phyloP scores from a whole-genome alignment of 2,329 filamentous ascomycete genomes.

The Parafenestella ontariensis region DNA sequence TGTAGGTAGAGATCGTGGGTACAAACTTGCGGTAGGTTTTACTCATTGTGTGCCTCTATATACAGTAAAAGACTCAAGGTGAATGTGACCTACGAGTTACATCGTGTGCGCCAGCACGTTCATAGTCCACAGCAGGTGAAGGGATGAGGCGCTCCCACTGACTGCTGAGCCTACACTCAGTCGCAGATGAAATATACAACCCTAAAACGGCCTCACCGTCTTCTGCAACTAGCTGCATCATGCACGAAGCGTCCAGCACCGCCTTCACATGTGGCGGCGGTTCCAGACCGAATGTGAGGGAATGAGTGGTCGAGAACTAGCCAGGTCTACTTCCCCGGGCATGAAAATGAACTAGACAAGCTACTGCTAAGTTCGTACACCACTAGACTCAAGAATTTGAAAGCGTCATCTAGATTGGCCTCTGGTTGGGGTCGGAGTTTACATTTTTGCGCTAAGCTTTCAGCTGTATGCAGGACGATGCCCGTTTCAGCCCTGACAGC shows the following conservation, averaged over 20 bases:
- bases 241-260: neutral
- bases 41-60: neutral
- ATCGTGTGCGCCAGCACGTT: neutral
- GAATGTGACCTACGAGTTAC: neutral
- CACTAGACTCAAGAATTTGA: neutral
- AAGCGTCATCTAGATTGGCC: neutral
- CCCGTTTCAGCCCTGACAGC: neutral
- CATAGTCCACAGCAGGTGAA: neutral
- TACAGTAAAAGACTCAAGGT: neutral
- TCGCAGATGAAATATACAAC: neutral
- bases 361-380: neutral
- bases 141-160: neutral
- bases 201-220: neutral
- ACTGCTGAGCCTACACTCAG: slow-evolving; percentile 1
- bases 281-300: neutral
- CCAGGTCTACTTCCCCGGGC: neutral
- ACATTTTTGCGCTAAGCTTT: slow-evolving; percentile 4
- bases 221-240: neutral
- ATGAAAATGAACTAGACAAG: neutral
- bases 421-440: neutral
- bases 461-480: slow-evolving; percentile 1
- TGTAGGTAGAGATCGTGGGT: neutral
- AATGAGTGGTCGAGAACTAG: neutral
- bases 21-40: neutral
- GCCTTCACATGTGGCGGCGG: neutral